Base-by-base conservation (phyloP, 2,329 filamentous ascomycete species). In the Hymenotorrendiella dingleyae region DNA sequence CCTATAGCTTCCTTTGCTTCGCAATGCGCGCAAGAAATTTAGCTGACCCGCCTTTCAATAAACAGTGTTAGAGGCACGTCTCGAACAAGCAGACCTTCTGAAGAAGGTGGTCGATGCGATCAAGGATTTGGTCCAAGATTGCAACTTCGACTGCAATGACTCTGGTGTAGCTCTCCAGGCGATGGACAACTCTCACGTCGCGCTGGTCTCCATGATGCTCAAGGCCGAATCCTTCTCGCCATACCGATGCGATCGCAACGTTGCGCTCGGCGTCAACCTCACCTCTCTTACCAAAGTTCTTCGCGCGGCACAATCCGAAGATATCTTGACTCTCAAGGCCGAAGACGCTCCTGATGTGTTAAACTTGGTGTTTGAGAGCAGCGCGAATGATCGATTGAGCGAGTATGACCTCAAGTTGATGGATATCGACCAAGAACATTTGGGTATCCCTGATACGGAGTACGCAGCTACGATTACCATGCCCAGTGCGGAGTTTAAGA, bases 131-230 rank as follows among this genome's bases (percentile, higher is more conserved):
- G 93, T 98, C 41, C 93, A 97, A 70, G 93, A 98, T 72, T 98
- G 93, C 82, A 98, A 98, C 73, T 98, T 98, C 72, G 93, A 98
- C 77, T 98, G 94, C 84, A 98, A 97, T 84, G 94, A 98, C 76
- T 91, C 88, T 42, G 93, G 93, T 50, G 93, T 98, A 62, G 90
- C 91, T 39, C 86, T 98, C 43, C 93, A 98, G 71, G 93, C 93
- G 62, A 98, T 98, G 94, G 93, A 98, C 76, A 98, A 97, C 80
- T 97, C 90, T 38, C 93, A 98, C 71, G 93, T 98, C 59, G 93
- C 93, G 50, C 86, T 98, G 42, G 93, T 98, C 41, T 96, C 93
- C 54, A 98, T 98, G 93, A 82, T 94, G 76, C 85, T 98, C 66
- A 93, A 93, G 72, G 86, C 91, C 48, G 93, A 97, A 65, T 82